Conservation (phyloP, 1,284 basidiomycete species). For the Ustilago shanxiensis region DNA sequence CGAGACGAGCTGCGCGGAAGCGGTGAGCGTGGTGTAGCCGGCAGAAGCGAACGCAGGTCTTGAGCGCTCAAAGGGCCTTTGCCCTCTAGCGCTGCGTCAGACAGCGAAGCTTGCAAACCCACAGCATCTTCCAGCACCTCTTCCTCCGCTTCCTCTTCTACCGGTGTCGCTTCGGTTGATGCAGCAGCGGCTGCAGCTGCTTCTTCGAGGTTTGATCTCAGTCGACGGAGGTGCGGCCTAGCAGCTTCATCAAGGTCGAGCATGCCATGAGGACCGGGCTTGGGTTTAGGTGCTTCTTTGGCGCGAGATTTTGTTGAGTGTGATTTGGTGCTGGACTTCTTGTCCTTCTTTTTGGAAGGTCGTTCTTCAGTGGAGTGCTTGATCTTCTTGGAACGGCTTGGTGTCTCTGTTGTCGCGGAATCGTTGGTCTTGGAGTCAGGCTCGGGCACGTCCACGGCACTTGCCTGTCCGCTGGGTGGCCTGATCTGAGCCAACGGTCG, state of each 20-base stretch:
- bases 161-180: slow-evolving; percentile 21
- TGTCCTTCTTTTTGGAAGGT: slow-evolving; percentile 28
- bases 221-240: slow-evolving; percentile 29
- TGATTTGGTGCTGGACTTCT: slow-evolving; percentile 16
- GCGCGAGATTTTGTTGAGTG: slow-evolving; percentile 11
- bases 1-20: slow-evolving; percentile 24
- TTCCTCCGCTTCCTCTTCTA: slow-evolving; percentile 12
- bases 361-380: slow-evolving; percentile 11
- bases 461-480: slow-evolving; percentile 30
- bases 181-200: slow-evolving; percentile 57
- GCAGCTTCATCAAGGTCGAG: slow-evolving; percentile 46
- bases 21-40: slow-evolving; percentile 14
- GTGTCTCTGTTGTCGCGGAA: neutral
- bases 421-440: slow-evolving; percentile 5
- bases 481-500: slow-evolving; percentile 57
- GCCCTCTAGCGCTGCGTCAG: slow-evolving; percentile 42
- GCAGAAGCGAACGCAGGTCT: slow-evolving; percentile 25
- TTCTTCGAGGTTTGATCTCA: slow-evolving; percentile 47
- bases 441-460: slow-evolving; percentile 15
- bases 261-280: slow-evolving; percentile 27
- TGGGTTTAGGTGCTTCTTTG: slow-evolving; percentile 23
- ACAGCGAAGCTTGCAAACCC: slow-evolving; percentile 30
- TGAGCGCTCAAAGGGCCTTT: slow-evolving; percentile 40
- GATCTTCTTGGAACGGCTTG: slow-evolving; percentile 21
- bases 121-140: slow-evolving; percentile 26